Base-by-base conservation (phyloP, 2,329 filamentous ascomycete species). In the Epichloe aotearoae region DNA sequence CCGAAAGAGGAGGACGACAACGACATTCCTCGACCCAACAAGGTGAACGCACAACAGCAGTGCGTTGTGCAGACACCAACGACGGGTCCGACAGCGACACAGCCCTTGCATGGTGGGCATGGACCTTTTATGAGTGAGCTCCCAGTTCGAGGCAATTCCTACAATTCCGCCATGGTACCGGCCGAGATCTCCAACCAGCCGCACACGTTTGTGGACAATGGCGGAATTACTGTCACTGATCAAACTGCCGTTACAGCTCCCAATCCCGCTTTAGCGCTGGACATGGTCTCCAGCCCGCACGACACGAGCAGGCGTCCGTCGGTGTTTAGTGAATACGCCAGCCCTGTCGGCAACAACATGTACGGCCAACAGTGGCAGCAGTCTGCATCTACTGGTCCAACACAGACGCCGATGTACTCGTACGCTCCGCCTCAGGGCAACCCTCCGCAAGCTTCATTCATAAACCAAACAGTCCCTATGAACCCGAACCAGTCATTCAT, bases 321-420 rank as follows among this genome's bases (percentile, higher is more conserved):
- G 0, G 59, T 68, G 3, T 64, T 76, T 15, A 65, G 69, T 33
- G 75, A 78, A n/a, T 77, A 74, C 43, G 57, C 63, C 23, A 68
- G 62, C 37, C 64, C 72, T 4, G 61, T 69, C 6, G 59, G 61
- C 15, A 62, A 65, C 11, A 59, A 61, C 15, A 59, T 76, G 45
- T 76, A 76, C 56, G 54, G 63, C 6, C 66, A 66, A 30, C 59
- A 65, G 10, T 77, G 73, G 74, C 72, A 71, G 54, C 62, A 69
- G 20, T 20, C 52, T 7, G 62, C 62, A 14, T 72, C 73, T 3
- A 65, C 68, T 1, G 65, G 69, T 0, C 62, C 73, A 0, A 67
- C 61, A 37, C 66, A 66, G 2, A 60, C 72, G 1, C 56, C 72
- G 0, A 61, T 77, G 54, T 78, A 77, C 55, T 59, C 72, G 1